Base-by-base conservation (phyloP, 768 basidiomycete species). In the Auricularia cornea region DNA sequence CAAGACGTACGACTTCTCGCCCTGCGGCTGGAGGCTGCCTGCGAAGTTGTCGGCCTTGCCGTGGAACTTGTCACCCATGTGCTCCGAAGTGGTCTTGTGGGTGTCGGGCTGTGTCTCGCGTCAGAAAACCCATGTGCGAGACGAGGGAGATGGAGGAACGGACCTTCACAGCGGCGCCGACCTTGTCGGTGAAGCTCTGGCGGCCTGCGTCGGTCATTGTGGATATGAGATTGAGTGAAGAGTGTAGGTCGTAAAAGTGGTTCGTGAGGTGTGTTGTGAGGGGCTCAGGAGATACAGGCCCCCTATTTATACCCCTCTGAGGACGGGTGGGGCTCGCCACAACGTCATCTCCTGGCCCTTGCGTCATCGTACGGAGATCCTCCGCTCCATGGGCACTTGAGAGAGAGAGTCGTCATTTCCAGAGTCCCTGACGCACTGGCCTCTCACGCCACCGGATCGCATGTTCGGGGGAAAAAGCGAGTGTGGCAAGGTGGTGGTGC, bases 151-250 rank as follows among this genome's bases (percentile, higher is more conserved):
- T 48, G 10, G 2, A 23, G 20, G 20, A 18, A 48, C 44, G 16
- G 12, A 48, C 44, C 44, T 85, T 84, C 59, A 83, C 3, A 52
- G 80, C 74, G 69, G 83, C 66, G 35, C 70, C 64, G 59, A 77
- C 79, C 75, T 85, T 86, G 78, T 85, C 83, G 69, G 82, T 81
- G 74, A 83, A 73, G 63, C 78, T 80, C 44, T 48, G 83, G 67
- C 84, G 84, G 62, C 73, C 78, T 60, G 76, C 72, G 70, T 86
- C 84, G 70, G 83, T 81, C 83, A 84, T 85, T 66, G n/a, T 72
- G 61, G 35, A 61, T 60, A 23, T 38, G 44, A 64, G 54, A 57
- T 57, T n/a, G 28, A 20, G 20, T 52, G 51, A n/a, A n/a, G 28
- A 28, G 6, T 26, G 6, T 6, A 1, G 28, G 54, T 57, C 54